Conservation (phyloP, 1,139 yeast genomes). For the Spathaspora sp. region DNA sequence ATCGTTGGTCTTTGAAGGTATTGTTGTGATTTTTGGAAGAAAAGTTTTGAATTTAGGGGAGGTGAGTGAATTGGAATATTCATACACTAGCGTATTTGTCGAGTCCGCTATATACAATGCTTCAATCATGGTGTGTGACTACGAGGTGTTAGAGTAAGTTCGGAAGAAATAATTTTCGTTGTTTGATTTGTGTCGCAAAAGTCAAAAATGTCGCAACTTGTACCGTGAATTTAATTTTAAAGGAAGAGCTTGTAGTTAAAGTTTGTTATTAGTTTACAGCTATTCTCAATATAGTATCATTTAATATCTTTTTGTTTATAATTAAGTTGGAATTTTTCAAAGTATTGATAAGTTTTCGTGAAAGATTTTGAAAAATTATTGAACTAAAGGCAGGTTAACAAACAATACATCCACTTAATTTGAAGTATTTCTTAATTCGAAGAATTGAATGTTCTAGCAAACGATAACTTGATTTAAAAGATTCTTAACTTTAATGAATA, state of each 20-base stretch:
- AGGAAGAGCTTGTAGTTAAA: no score
- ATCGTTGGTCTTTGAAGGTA: neutral
- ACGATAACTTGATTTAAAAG: no score
- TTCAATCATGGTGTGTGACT: constrained; percentile 34
- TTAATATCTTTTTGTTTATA: no score
- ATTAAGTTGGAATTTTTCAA: neutral
- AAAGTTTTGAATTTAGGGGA: constrained; percentile 53
- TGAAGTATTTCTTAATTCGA: no score
- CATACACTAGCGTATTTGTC: constrained; percentile 53
- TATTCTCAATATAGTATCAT: no score
- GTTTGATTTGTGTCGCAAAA: neutral
- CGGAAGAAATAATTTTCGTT: neutral
- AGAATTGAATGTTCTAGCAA: no score
- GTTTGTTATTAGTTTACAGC: no score
- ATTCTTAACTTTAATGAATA: no score
- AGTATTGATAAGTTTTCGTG: no score
- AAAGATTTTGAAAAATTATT: no score
- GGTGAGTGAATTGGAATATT: constrained; percentile 50
- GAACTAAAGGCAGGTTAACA: no score
- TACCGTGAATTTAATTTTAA: neutral
- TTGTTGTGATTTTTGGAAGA: constrained; percentile 15
- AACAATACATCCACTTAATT: no score
- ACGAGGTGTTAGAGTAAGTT: neutral
- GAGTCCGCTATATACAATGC: constrained; percentile 67
- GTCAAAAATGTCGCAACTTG: neutral